Percentiles rank a stretch among this genome's conserved stretches.
phyloP scores from a whole-genome alignment of 306 rosid genomes.

The Mimosa pudica region DNA sequence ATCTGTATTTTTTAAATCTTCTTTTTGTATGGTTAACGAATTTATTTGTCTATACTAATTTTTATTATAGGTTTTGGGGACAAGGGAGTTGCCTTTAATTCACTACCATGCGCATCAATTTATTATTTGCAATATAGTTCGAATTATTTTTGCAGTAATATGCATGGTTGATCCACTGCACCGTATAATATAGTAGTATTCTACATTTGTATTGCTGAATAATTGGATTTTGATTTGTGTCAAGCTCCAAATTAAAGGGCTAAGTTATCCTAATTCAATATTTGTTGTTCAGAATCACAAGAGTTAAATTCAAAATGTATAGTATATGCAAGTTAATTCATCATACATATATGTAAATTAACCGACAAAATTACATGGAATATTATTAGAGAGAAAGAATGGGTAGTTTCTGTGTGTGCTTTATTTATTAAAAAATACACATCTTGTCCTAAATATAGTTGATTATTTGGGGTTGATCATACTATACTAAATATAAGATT shows the following conservation, averaged over 20 bases:
- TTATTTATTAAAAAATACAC: too few relatives aligned
- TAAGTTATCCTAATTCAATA: neutral
- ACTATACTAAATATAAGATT: too few relatives aligned
- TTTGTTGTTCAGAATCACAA: neutral
- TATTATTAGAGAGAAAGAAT: neutral
- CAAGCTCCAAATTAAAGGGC: neutral
- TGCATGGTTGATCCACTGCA: neutral
- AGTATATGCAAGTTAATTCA: neutral
- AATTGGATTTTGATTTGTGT: neutral
- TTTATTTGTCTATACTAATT: neutral
- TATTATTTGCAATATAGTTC: neutral
- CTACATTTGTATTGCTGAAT: neutral
- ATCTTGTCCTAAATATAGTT: too few relatives aligned
- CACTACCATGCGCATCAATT: constrained; percentile 15
- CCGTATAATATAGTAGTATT: neutral
- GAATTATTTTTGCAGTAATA: neutral
- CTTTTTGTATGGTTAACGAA: constrained; percentile 11
- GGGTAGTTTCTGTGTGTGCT: constrained; percentile 21
- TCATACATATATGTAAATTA: neutral
- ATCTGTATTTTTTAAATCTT: constrained; percentile 9
- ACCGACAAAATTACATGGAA: neutral
- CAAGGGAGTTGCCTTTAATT: constrained; percentile 33
- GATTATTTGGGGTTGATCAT: too few relatives aligned
- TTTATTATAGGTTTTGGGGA: constrained; percentile 30
- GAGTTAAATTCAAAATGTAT: neutral